Base-by-base conservation (phyloP, 2,329 filamentous ascomycete genomes). In the Rugonectria rugulosa region DNA sequence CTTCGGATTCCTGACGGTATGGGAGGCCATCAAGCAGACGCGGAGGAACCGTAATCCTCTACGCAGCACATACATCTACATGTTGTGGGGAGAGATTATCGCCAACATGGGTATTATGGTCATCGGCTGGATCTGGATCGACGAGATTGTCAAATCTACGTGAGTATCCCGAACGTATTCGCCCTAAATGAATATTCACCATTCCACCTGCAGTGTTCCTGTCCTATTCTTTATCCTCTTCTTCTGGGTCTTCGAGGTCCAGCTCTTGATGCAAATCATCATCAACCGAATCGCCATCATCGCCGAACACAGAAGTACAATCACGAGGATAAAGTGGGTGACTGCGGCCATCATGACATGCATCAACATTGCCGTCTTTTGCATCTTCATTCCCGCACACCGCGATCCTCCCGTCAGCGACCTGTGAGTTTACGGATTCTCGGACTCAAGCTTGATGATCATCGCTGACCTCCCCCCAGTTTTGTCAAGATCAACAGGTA, bases 211-310 rank as follows among this genome's bases (percentile, higher is more conserved):
- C 21, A 73, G 73, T 2, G 50, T 74, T 1, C 69, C 70, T 0
- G 62, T 73, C 0, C 54, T 75, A 5, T 74, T 76, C 53, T 74
- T 74, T 26, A 70, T 76, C 29, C 56, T 75, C 0, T 61, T 73
- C 52, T 56, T 78, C 55, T 79, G 79, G 76, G 72, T 75, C 0
- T 72, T 79, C 21, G 70, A 80, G 54, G 75, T 82, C 12, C 81
- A 83, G 56, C 69, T 82, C 2, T 62, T 83, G 2, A 75, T 83
- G 70, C 80, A 83, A 60, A 83, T 84, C 41, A 82, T 84, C 59
- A 78, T 83, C 65, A 84, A 83, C 60, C 76, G 81, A 48, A 78
- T 83, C 19, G 73, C 76, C 0, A 74, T 84, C 32, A 77, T 84
- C 29, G 73, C 77, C 11, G 74, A 79, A 12, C 69, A 76, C 31